phyloP scores from a whole-genome alignment of 176 grass and related monocot species.

The Poa annua region DNA sequence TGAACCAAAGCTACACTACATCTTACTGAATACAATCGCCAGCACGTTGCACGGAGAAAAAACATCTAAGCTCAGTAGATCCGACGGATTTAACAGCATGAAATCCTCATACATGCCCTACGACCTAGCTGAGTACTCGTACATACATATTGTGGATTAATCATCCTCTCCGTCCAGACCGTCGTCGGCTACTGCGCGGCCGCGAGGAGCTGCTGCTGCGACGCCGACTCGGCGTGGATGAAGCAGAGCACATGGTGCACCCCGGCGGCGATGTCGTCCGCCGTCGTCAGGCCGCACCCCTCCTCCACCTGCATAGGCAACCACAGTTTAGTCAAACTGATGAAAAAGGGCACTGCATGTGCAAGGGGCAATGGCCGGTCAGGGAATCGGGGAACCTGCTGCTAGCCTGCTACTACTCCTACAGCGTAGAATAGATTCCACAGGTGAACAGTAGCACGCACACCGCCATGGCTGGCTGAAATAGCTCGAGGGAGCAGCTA shows the following conservation, averaged over 20 bases:
- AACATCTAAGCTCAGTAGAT: neutral
- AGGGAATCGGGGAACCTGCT: slow-evolving; percentile 32
- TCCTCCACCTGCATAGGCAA: slow-evolving; percentile 72
- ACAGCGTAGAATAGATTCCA: neutral
- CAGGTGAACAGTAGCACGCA: neutral
- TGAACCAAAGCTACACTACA: neutral
- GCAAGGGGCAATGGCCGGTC: slow-evolving; percentile 2
- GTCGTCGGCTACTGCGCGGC: neutral
- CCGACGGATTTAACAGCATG: neutral
- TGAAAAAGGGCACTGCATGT: neutral
- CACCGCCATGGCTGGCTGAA: neutral
- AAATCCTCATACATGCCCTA: neutral
- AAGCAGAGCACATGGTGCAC: slow-evolving; percentile 73
- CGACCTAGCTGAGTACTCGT: neutral
- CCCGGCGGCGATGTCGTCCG: slow-evolving; percentile 84
- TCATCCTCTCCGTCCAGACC: neutral
- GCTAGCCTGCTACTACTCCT: too few species aligned
- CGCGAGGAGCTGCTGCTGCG: slow-evolving; percentile 35
- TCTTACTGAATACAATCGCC: neutral
- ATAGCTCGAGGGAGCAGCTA: neutral
- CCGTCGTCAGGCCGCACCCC: slow-evolving; percentile 67
- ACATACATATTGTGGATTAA: neutral
- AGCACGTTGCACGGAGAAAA: neutral
- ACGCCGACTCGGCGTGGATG: slow-evolving; percentile 57
- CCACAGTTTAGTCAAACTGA: neutral